Evolutionary conservation across 2,329 filamentous ascomycete species (phyloP), one percentile per base, ranked within the genome.

Genomic region (Drechslerella dactyloides): DNA sequence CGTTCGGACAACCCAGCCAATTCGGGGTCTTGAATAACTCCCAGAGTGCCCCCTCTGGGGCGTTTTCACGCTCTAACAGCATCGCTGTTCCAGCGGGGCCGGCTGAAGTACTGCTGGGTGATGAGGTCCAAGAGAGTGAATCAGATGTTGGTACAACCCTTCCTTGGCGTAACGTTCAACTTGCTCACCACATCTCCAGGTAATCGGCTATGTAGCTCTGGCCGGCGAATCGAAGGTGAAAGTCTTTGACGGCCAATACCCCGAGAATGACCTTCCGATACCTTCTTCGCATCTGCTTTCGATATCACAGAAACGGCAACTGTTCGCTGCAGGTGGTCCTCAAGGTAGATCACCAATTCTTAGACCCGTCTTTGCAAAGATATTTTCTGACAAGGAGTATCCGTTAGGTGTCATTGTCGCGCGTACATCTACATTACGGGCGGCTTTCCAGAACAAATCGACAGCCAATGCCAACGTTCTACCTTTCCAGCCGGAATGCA

Each of bases 311-410:
- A 86, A 84, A 72, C 88, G 87, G 79, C 91, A 91, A 44, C 84
- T 99, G 21, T 83, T 97, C 61, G 93, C 93, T 30, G 94, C 93
- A 54, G 94, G 90, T 56, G 90, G 91, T 15, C 93, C 93, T 40
- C 88, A 96, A 76, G 74, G 76, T 77, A 69, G 37, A 70, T 68
- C 17, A n/a, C 40, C 40, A 37, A 52, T 27, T 54, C 44, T 5
- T 21, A 13, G 23, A 24, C 7, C 19, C 42, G 37, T 1, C 19
- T 19, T 61, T 33, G 27, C 19, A 13, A 21, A 15, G 48, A 1
- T 37, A 7, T 7, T 15, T 21, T 55, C 11, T 46, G 27, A 30
- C 10, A 11, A 56, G 44, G 35, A 50, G 33, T 46, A n/a, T 51
- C 17, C 50, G 21, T 56, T 50, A 77, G 84, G 85, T 55, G 84